Evolutionary conservation across 2,329 filamentous ascomycete species (phyloP), one percentile per base, ranked within the genome.

Genomic region (Botrytis hyacinthi): DNA sequence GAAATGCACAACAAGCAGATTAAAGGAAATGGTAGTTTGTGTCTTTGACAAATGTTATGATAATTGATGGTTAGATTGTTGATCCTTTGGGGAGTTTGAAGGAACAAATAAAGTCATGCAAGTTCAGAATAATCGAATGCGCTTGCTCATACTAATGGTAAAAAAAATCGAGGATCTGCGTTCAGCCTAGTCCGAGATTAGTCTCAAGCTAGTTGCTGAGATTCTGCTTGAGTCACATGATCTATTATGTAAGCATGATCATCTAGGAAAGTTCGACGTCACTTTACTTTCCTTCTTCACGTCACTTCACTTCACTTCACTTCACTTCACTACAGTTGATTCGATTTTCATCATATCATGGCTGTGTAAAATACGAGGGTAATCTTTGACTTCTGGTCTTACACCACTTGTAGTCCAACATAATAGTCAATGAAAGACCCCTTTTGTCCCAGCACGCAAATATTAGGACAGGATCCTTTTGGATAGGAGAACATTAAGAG

Each of bases 11-110:
- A 69, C n/a, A 57, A 69, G 66, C 66, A 32, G 37, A 57, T 69
- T 48, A 57, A 44, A 69, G n/a, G 51, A 59, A 69, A 57, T 26
- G 10, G n/a, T 42, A 57, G 66, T 44, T 57, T 69, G 66, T 57
- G 18, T 57, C 66, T 42, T 69, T 69, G 66, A 69, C n/a, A 69
- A 69, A n/a, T 57, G 10, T 42, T 57, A 4, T 69, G 48, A 57
- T 32, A 69, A 57, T 57, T 57, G 66, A 57, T 69, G 66, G 18
- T 12, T 57, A 32, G 66, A 14, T 57, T 57, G 37, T 42, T 57
- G n/a, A 22, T 32, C 40, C 42, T 54, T 57, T 20, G 37, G 37
- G 37, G n/a, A 44, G n/a, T 67, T 7, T 26, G 65, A 29, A 68
- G 35, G 35, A 54, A 57, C 65, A 68, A 54, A 37, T 37, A 69